Base-by-base conservation (phyloP, 805 yeast species). In the Yarrowia bubula region DNA sequence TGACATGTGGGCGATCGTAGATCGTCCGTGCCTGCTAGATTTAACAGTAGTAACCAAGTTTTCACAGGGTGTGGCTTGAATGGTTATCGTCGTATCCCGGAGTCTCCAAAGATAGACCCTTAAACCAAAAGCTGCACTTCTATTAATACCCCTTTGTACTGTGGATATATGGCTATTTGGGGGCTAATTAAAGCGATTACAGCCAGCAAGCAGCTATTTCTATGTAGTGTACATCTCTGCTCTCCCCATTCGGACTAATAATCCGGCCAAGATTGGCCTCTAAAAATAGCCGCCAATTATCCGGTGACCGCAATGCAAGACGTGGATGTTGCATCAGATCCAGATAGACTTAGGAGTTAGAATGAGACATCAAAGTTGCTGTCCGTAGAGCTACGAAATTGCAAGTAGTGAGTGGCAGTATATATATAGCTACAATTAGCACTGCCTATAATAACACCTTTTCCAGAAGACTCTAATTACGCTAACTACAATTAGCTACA, bases 281-380 rank as follows among this genome's bases (percentile, higher is more conserved):
- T 28, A 44, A 44, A 28, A 31, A 28, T 44, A 44, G 31, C 50
- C 50, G 13, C 28, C 28, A 22, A 22, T 11, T 15, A 32, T 47
- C 53, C 53, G 28, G 38, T 47, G 38, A 47, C 51, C 38, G 51
- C 51, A 46, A 46, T 32, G 51, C 51, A 46, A 46, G 15, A 14
- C 3, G 48, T 17, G 3, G 33, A 28, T 2, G 1, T 8, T 46
- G 50, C 37, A 46, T 31, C 50, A 46, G 50, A 31, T 31, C 14
- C 35, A n/a, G 38, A 35, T 35, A 35, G 38, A 35, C 8, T 35
- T 8, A 35, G n/a, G 13, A 35, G 38, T 35, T 35, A 22, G 28
- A 22, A 35, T 35, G 38, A 35, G 38, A 22, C 28, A 22, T 22
- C 3, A 3, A 22, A 3, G 28, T 22, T 22, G 28, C 28, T 22